These are phyloP conservation scores for Phaeotremella fagi DNA, from an alignment of 768 basidiomycete species.

Conservation along the genomic window DNA sequence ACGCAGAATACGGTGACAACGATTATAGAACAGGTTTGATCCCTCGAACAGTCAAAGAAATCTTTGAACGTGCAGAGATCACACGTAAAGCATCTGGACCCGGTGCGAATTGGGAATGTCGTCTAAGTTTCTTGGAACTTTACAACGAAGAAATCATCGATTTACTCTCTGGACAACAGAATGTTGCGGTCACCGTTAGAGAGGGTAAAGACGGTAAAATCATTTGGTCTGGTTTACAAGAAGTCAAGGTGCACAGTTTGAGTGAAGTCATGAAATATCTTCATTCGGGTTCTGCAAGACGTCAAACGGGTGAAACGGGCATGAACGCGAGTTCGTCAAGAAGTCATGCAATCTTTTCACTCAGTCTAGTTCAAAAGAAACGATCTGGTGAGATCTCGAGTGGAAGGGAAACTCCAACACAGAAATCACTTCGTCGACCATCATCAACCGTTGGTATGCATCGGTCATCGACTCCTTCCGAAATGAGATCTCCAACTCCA, in stretches of 20 bases:
- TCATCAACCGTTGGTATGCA: constrained; percentile 34
- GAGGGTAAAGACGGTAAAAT: constrained; percentile 97
- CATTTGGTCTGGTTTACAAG: constrained; percentile 91
- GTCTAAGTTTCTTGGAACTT: constrained; percentile 85
- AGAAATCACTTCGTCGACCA: constrained; percentile 27
- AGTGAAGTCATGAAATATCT: constrained; percentile 93
- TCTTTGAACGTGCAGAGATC: constrained; percentile 73
- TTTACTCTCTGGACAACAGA: constrained; percentile 71
- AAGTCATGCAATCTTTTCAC: constrained; percentile 97
- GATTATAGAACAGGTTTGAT: constrained; percentile 84
- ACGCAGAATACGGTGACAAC: too few species aligned
- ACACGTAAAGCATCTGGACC: constrained; percentile 64
- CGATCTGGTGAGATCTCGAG: constrained; percentile 9
- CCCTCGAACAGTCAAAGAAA: constrained; percentile 82
- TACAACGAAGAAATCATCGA: constrained; percentile 99
- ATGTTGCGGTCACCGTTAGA: constrained; percentile 86
- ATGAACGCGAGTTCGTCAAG: constrained; percentile 99
- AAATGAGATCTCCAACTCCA: constrained; percentile 20
- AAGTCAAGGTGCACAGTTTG: constrained; percentile 77
- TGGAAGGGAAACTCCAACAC: constrained; percentile 18
- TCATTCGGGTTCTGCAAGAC: constrained; percentile 79
- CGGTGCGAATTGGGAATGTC: constrained; percentile 60
- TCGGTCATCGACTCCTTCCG: constrained; percentile 34
- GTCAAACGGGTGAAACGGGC: constrained; percentile 93
- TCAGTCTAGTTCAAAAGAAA: constrained; percentile 88